Evolutionary conservation across 2,329 filamentous ascomycete genomes (phyloP).

Genomic region (Cryphonectria nitschkei): DNA sequence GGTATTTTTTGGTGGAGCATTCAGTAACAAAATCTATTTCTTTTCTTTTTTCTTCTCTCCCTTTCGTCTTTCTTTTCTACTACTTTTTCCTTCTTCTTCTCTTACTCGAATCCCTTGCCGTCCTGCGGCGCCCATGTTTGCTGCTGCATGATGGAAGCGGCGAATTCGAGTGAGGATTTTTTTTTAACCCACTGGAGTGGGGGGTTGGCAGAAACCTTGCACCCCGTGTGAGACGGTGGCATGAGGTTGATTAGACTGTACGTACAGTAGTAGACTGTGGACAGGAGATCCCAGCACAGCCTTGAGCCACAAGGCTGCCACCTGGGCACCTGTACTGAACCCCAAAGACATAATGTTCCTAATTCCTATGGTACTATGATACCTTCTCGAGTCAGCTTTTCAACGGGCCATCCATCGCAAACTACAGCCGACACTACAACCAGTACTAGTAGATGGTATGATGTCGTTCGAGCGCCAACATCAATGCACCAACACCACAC

Average conservation of each 20-base stretch:
- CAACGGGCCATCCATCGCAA: background rate
- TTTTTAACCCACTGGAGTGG: background rate
- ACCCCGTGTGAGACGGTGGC: background rate
- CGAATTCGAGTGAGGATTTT: background rate
- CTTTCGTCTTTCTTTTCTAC: too few species aligned
- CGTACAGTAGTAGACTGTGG: background rate
- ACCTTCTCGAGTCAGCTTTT: background rate
- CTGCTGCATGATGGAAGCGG: background rate
- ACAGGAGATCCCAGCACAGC: background rate
- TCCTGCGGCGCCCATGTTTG: background rate
- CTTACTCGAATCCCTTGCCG: background rate
- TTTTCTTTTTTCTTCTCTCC: too few species aligned
- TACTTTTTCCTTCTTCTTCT: too few species aligned
- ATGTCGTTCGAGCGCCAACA: background rate
- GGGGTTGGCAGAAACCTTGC: background rate
- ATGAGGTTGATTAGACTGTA: background rate
- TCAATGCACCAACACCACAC: background rate
- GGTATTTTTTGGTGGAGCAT: background rate
- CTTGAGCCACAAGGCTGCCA: conserved; percentile 4
- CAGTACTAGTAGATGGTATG: background rate
- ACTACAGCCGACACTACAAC: background rate
- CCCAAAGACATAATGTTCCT: background rate
- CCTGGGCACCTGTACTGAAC: background rate
- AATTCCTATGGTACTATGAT: background rate
- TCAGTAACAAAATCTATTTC: background rate